Conservation (phyloP, 768 basidiomycete genomes). For the Antrodiella citrinella region DNA sequence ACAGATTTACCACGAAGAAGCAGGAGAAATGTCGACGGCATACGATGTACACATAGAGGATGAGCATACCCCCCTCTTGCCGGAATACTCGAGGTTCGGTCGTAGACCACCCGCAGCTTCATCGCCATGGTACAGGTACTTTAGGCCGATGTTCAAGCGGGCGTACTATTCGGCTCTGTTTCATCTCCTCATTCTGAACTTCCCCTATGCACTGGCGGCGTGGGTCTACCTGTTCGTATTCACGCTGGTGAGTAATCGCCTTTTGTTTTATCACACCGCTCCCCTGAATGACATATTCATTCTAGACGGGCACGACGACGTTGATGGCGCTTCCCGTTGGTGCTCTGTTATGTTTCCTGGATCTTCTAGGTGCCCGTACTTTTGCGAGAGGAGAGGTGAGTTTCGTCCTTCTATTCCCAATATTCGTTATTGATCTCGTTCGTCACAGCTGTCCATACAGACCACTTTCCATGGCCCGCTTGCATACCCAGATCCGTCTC, state of each 20-base stretch:
- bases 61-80: not conserved
- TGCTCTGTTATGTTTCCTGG: conserved; percentile 67
- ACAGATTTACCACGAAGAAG: conserved; percentile 10
- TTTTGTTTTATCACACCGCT: not conserved
- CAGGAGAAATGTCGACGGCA: conserved; percentile 7
- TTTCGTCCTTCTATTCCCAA: not conserved
- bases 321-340: conserved; percentile 76
- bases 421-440: not conserved
- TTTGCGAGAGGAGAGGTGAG: conserved; percentile 67
- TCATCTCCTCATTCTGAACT: conserved; percentile 68
- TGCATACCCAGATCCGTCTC: conserved; percentile 52
- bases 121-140: conserved; percentile 45
- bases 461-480: conserved; percentile 61
- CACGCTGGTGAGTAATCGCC: conserved; percentile 53
- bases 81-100: not conserved
- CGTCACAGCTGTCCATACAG: conserved; percentile 52
- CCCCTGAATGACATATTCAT: not conserved
- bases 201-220: conserved; percentile 71
- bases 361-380: conserved; percentile 63
- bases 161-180: conserved; percentile 62
- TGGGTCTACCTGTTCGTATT: conserved; percentile 77
- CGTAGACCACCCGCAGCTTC: not conserved
- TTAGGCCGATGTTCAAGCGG: conserved; percentile 45
- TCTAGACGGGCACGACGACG: conserved; percentile 68
- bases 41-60: conserved; percentile 9